These are phyloP conservation scores for Thymus mandschuricus DNA, from an alignment of 257 asterid species.

Conservation along the genomic window DNA sequence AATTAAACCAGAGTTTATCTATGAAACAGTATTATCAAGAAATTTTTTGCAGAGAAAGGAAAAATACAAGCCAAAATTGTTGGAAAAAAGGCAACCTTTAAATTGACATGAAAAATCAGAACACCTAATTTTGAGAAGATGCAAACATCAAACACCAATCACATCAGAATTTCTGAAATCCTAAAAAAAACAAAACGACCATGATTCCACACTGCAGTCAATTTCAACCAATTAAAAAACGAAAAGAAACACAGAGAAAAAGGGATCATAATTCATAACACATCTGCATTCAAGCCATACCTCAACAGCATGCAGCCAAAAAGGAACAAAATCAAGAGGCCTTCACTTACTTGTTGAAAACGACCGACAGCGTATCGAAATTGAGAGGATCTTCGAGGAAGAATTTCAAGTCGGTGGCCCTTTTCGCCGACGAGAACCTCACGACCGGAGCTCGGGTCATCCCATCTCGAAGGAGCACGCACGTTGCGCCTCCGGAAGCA, in stretches of 20 bases:
- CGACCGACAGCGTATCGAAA: slow-evolving; percentile 67
- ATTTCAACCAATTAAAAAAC: slow-evolving; percentile 6
- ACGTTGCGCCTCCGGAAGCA: slow-evolving; percentile 80
- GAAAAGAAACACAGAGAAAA: background rate
- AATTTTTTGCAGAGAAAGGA: background rate
- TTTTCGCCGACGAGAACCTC: slow-evolving; percentile 73
- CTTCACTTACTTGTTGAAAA: slow-evolving; percentile 79
- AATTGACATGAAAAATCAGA: slow-evolving; percentile 10
- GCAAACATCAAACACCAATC: slow-evolving; percentile 33
- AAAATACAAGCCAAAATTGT: background rate
- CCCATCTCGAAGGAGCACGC: slow-evolving; percentile 71
- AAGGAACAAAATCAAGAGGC: slow-evolving; percentile 15
- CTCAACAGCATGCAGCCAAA: background rate
- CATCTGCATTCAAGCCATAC: slow-evolving; percentile 1
- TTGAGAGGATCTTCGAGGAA: slow-evolving; percentile 87
- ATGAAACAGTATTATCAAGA: background rate
- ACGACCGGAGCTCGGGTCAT: slow-evolving; percentile 99
- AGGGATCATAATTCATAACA: background rate
- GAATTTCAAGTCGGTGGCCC: slow-evolving; percentile 80
- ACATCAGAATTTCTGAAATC: slow-evolving; percentile 27
- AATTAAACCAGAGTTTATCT: background rate
- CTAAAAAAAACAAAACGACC: slow-evolving; percentile 19
- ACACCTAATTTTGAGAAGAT: background rate
- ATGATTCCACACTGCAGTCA: slow-evolving; percentile 14
- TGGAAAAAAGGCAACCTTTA: background rate